Evolutionary conservation across 192 early-diverging fungal genomes (phyloP), one percentile per base, ranked within the genome.

Genomic region (Lobosporangium transversale): DNA sequence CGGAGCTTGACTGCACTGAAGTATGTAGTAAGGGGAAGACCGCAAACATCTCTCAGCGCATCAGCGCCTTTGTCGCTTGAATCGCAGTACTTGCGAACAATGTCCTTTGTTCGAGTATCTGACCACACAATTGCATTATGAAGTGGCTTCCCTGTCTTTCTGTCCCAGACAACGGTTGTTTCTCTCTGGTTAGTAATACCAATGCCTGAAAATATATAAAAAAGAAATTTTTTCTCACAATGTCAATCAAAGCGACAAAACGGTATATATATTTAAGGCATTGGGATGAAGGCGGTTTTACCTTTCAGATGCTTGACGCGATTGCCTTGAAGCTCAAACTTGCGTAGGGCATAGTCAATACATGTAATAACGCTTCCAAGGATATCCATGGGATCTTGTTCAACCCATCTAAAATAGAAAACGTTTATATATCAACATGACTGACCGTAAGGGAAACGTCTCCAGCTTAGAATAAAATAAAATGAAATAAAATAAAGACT

Each of bases 101-200:
- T 83, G 23, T 89, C 83, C 54, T 87, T 83, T 10, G 96, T 96
- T 58, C 96, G 89, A 45, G 86, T 84, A 58, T 98, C 96, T 57
- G 89, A 90, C 96, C 96, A 98, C 42, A 98, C 94, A 70, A 97
- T 92, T 24, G 95, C 95, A 68, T 93, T 89, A 50, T 89, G 89
- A 35, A 97, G 80, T 2, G 90, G 91, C 62, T 88, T 66, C 44
- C 96, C 96, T 4, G 94, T 91, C 35, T 58, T 78, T 35, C 62
- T 84, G 81, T 98, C 95, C 94, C 95, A 98, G n/a, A 86, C 93
- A 31, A 95, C 87, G 5, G 90, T 89, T 0, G 96, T 98, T 70
- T 98, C 96, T 68, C 96, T 89, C 76, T 98, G 96, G 82, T 96
- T 98, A 18, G 96, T 98, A 62, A 98, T 92, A 2, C 96, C 96